Base-by-base conservation (phyloP, 2,329 filamentous ascomycete species). In the Alternaria incomplexa region DNA sequence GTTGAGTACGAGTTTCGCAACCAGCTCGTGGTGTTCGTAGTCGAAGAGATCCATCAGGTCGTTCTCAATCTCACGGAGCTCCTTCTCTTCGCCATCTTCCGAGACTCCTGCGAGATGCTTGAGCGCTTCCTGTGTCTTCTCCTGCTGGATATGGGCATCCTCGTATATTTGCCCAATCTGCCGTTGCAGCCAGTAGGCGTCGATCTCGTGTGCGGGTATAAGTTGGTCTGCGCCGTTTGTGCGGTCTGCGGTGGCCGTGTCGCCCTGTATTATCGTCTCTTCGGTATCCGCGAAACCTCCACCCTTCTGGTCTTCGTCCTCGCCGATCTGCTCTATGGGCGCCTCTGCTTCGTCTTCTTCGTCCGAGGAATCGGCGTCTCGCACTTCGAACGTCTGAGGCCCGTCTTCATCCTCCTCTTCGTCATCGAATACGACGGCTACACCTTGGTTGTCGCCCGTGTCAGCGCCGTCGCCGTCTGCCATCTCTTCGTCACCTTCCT, bases 1-100 rank as follows among this genome's bases (percentile, higher is more conserved):
- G 80, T 99, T 99, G 70, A 91, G 89, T 60, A 98, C 93, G 15
- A 99, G 86, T 79, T 93, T 95, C 67, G 93, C 90, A 25, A 98
- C 96, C 58, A 97, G 86, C 67, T 97, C 93, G 64, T 96, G 93
- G 75, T 97, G 92, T 73, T 98, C 95, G 74, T 97, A 99, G 74
- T 99, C 96, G 72, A 99, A 98, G 0, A 99, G 87, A 73, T 97
- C 96, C 92, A 98, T 98, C 61, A 99, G 85, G 66, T 99, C 96
- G 79, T 99, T 99, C 76, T 99, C 96, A 59, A 98, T 94, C 75
- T 99, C 95, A 73, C 95, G 90, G 28, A 98, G 84, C 13, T 92
- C 87, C 79, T 92, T 94, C 74, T 96, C 93, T 63, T 95, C 90
- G 15, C 91, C 93, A 58, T 91, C 90, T 54, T 87, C 91, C 3